Evolutionary conservation across 2,329 filamentous ascomycete species (phyloP), one percentile per base, ranked within the genome.

Genomic region (Ustulina deusta): DNA sequence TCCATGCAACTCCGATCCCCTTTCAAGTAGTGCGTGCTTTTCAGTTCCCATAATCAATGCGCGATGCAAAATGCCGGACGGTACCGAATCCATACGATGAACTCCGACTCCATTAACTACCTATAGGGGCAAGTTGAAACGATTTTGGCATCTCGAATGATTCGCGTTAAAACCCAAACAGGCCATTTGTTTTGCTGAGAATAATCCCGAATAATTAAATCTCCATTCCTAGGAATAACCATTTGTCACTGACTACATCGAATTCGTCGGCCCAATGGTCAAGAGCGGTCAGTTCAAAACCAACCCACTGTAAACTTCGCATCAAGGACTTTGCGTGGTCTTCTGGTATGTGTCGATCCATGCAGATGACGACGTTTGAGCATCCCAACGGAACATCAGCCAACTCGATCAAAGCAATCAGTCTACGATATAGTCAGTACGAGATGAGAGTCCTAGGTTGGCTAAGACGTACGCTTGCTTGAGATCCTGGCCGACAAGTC

Each of bases 181-280:
- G 17, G 7, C 2, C 3, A 11, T 2, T 46, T 36, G 17, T 29
- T 42, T 15, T 22, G 40, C 25, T 27, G 32, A n/a, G 32, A 54
- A 36, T 9, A 13, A 25, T 48, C 6, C 3, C 13, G 27, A 44
- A 44, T 38, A 27, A 22, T 70, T 73, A 97, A 66, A 95, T 83
- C 79, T 97, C 94, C 89, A 97, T 96, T 70, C 90, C 90, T 85
- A 97, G 89, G 78, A 97, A 93, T 66, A 97, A 80, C 94, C 94
- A 97, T 75, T 85, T 85, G 60, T 89, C 83, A 81, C 93, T 97
- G 58, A 91, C 89, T 61, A 90, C 86, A 70, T 92, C 88, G 62
- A 86, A 78, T 44, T 85, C 84, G 52, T 84, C 82, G 17, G 88
- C 86, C 91, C 93, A 97, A 73, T 89, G 87, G 73, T 94, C 90